phyloP scores from a whole-genome alignment of 768 basidiomycete genomes.

The Hygrophorus pudorinus region DNA sequence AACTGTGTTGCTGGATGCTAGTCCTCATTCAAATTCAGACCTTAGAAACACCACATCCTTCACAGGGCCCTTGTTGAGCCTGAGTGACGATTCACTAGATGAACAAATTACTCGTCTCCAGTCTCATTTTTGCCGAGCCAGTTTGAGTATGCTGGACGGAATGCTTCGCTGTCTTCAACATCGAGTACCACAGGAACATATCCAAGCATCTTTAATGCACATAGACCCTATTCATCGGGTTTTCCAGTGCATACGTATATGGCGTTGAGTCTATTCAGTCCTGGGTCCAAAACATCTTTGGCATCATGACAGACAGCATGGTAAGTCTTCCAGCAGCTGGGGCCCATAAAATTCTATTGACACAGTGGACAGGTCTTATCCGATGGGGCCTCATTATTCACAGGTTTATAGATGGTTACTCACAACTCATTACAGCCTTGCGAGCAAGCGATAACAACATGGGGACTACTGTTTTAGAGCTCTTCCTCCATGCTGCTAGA shows the following conservation, averaged over 20 bases:
- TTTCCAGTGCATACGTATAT: constrained; percentile 14
- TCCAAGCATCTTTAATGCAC: too few species aligned
- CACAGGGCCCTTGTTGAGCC: too few species aligned
- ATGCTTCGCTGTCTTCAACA: constrained; percentile 13
- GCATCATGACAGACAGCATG: constrained; percentile 29
- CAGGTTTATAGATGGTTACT: constrained; percentile 33
- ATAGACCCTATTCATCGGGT: too few species aligned
- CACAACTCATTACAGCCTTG: constrained; percentile 25
- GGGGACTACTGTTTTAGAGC: constrained; percentile 24
- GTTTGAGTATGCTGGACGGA: constrained; percentile 17
- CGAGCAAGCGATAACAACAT: constrained; percentile 30
- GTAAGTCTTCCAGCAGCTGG: constrained; percentile 12
- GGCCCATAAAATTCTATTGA: constrained; percentile 17
- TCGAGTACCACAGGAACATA: too few species aligned
- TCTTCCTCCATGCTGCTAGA: constrained; percentile 19
- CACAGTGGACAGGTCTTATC: constrained; percentile 21
- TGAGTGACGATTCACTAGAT: too few species aligned
- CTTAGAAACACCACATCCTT: too few species aligned
- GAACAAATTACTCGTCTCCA: too few species aligned
- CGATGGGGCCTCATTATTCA: constrained; percentile 27
- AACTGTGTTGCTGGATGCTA: too few species aligned
- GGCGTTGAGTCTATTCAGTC: constrained; percentile 21
- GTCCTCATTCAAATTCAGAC: too few species aligned
- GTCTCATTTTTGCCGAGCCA: too few species aligned
- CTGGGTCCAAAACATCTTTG: constrained; percentile 25